These are phyloP conservation scores for Aegilops sharonensis DNA, from an alignment of 176 grass and related monocot genomes.

Conservation along the genomic window DNA sequence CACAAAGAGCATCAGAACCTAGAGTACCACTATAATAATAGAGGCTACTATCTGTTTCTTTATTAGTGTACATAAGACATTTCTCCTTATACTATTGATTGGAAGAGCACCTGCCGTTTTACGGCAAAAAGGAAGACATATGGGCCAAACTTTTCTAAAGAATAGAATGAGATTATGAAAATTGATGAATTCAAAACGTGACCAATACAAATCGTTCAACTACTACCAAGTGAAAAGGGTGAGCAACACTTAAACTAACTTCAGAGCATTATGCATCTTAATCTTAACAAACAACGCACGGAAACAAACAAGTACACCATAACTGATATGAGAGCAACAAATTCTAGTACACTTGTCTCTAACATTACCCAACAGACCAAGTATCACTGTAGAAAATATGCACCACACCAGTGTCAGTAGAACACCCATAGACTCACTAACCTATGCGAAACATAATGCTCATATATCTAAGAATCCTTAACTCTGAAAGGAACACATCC, in stretches of 20 bases:
- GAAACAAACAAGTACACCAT: background rate
- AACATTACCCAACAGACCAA: background rate
- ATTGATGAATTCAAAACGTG: background rate
- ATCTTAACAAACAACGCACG: background rate
- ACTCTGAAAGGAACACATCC: background rate
- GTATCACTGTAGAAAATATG: background rate
- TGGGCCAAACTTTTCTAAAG: background rate
- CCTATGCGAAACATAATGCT: background rate
- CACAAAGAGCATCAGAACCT: conserved; percentile 20
- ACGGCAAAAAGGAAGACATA: background rate
- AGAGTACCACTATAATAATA: background rate
- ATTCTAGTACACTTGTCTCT: background rate
- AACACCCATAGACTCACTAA: background rate
- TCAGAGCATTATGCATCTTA: background rate
- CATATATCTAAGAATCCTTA: background rate
- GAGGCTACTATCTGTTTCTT: background rate
- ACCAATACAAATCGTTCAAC: background rate
- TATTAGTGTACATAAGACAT: background rate
- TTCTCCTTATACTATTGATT: background rate
- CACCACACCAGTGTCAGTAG: background rate
- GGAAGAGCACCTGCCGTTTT: background rate
- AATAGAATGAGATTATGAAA: background rate
- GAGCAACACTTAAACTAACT: background rate
- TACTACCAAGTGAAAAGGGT: background rate
- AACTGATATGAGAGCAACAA: background rate